phyloP scores from a whole-genome alignment of 306 rosid species.

The Sesbania bispinosa region DNA sequence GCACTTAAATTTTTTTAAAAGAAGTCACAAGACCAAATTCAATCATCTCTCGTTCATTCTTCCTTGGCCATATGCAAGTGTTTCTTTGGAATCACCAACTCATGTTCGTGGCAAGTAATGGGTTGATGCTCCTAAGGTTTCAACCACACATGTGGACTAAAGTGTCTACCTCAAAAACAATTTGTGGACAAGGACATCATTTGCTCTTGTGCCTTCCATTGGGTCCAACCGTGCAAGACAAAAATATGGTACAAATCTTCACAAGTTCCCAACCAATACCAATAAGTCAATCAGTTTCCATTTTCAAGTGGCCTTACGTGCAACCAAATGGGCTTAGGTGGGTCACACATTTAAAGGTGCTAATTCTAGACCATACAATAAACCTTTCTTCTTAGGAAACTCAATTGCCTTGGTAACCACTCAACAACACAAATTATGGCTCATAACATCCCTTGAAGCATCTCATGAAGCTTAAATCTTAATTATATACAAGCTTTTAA shows the following conservation, averaged over 20 bases:
- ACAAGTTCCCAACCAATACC: slow-evolving; percentile 23
- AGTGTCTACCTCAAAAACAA: slow-evolving; percentile 30
- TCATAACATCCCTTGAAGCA: slow-evolving; percentile 32
- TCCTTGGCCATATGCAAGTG: slow-evolving; percentile 7
- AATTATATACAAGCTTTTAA: slow-evolving; percentile 14
- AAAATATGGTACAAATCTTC: slow-evolving; percentile 6
- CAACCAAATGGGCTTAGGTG: slow-evolving; percentile 36
- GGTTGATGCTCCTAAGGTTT: slow-evolving; percentile 23
- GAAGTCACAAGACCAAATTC: not conserved
- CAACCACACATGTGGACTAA: slow-evolving; percentile 47
- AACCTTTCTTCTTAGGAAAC: slow-evolving; percentile 33
- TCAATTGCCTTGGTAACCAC: slow-evolving; percentile 44
- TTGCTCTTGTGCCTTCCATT: slow-evolving; percentile 11
- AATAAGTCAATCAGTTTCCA: slow-evolving; percentile 29
- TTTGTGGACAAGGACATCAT: slow-evolving; percentile 43
- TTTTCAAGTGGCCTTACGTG: slow-evolving; percentile 31
- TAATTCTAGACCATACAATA: slow-evolving; percentile 55
- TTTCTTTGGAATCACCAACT: slow-evolving; percentile 4
- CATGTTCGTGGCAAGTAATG: slow-evolving; percentile 19
- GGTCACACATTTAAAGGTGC: slow-evolving; percentile 40
- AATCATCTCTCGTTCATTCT: not conserved
- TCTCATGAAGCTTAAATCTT: slow-evolving; percentile 22
- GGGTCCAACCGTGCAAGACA: slow-evolving; percentile 27
- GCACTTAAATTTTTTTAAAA: too few relatives aligned
- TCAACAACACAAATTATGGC: slow-evolving; percentile 46